Conservation (phyloP, 23 red algal genomes). For the Gracilaria vermiculophylla region DNA sequence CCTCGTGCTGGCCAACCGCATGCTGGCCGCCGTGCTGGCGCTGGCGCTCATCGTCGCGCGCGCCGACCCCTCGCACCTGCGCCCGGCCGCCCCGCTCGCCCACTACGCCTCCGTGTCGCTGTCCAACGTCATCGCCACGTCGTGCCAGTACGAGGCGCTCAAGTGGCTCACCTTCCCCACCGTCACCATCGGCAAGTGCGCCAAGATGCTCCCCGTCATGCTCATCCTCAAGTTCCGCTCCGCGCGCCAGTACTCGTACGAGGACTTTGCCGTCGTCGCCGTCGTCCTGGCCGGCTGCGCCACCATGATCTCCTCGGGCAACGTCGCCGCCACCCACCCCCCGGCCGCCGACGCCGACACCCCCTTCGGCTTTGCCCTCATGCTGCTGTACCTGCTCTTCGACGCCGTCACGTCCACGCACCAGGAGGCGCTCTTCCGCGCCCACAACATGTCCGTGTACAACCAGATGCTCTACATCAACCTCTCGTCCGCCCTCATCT, state of each 20-base stretch:
- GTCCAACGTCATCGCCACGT: constrained; percentile 80
- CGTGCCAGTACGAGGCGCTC: constrained; percentile 90
- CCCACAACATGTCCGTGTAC: constrained; percentile 57
- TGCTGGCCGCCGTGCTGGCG: constrained; percentile 64
- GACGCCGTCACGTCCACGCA: constrained; percentile 78
- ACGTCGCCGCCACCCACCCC: constrained; percentile 48
- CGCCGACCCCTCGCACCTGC: constrained; percentile 25
- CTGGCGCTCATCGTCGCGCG: constrained; percentile 7
- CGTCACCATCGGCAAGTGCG: constrained; percentile 85
- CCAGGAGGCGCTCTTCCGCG: constrained; percentile 73
- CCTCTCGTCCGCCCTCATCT: constrained; percentile 43
- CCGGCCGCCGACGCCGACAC: constrained; percentile 24
- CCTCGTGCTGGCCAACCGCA: constrained; percentile 84
- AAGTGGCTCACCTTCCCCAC: constrained; percentile 87
- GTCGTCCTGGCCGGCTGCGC: constrained; percentile 46
- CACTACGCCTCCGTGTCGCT: constrained; percentile 72
- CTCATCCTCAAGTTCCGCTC: constrained; percentile 38
- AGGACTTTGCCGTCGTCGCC: constrained; percentile 55
- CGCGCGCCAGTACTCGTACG: constrained; percentile 25
- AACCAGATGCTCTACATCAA: constrained; percentile 95
- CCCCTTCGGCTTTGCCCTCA: constrained; percentile 59
- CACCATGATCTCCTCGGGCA: constrained; percentile 58
- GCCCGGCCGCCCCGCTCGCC: constrained; percentile 15
- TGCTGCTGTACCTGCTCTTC: constrained; percentile 71
- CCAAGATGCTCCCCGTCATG: constrained; percentile 91